Evolutionary conservation across 495 filamentous ascomycete genomes (phyloP).

Genomic region (Cercophora scortea): DNA sequence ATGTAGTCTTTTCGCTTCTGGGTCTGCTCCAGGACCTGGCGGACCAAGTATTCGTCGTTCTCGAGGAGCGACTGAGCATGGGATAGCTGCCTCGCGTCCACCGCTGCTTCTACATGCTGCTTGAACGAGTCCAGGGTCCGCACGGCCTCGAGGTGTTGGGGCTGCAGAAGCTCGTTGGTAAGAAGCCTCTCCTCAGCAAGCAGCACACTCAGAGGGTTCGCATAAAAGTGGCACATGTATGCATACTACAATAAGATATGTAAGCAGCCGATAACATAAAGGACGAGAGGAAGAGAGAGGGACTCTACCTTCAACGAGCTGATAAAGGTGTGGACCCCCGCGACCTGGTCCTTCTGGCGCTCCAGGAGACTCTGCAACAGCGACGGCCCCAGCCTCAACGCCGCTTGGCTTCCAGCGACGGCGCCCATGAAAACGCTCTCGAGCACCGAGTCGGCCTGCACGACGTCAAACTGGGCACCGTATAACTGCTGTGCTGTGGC

Average conservation of each 20-base stretch:
- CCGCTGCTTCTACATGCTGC: constrained; percentile 31
- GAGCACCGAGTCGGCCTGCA: constrained; percentile 63
- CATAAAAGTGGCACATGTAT: constrained; percentile 95
- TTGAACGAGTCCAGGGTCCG: constrained; percentile 76
- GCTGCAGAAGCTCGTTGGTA: constrained; percentile 31
- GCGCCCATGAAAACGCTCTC: constrained; percentile 71
- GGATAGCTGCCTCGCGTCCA: constrained; percentile 25
- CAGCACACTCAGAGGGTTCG: constrained; percentile 74
- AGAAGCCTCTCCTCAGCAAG: constrained; percentile 30
- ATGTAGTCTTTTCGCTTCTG: constrained; percentile 14
- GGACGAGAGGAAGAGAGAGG: neutral
- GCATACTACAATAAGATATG: constrained; percentile 55
- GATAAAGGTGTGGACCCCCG: constrained; percentile 74
- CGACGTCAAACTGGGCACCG: constrained; percentile 78
- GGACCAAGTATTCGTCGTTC: constrained; percentile 29
- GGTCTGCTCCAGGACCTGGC: constrained; percentile 13
- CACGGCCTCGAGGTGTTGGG: constrained; percentile 63
- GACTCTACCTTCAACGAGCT: constrained; percentile 72
- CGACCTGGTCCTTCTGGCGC: constrained; percentile 76
- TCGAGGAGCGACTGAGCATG: constrained; percentile 32
- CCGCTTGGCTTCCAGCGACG: constrained; percentile 45
- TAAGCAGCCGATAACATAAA: neutral
- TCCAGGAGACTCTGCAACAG: constrained; percentile 59
- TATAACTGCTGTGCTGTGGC: constrained; percentile 60
- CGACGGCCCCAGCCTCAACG: constrained; percentile 61